Evolutionary conservation across 2,329 filamentous ascomycete genomes (phyloP), one percentile per base, ranked within the genome.

Genomic region (Cladosporium sp.): DNA sequence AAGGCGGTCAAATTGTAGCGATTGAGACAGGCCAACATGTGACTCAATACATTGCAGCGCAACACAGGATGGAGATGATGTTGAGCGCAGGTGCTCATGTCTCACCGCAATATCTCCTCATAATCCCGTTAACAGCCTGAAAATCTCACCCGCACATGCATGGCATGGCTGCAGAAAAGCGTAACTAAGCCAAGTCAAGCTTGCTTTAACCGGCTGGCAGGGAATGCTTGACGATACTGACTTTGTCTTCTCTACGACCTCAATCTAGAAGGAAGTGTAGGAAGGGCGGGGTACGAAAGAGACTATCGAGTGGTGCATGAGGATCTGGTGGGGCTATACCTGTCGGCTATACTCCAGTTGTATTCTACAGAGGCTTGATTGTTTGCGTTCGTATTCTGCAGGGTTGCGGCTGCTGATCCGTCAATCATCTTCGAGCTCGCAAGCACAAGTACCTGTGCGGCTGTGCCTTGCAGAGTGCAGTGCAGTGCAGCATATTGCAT

Each of bases 271-370:
- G 36, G 18, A 8, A 43, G 34, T 39, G 34, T 7, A 39, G 28
- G 51, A 54, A 62, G 34, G 34, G 59, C 59, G 59, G 59, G 59
- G 59, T 62, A 62, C 32, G 26, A 26, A 21, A 30, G 23, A 43
- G 30, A 62, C 59, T 62, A 62, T 53, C 34, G 59, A 53, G 10
- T 28, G 11, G 23, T 46, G 48, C 59, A 62, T 43, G 21, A 62
- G 28, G 18, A 28, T 51, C 34, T 26, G 36, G 48, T 54, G 59
- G 59, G 59, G 59, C 46, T 62, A 62, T 62, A 62, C 59, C 59
- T 53, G 2, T 21, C 48, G 59, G 59, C 59, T 62, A 62, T 54
- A 62, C 14, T 54, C 46, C 3, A 28, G 11, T 18, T 18, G 34
- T 26, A 23, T 14, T 11, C 23, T 60, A 23, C 13, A 49, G 58